These are phyloP conservation scores for Vaccinium macrocarpon DNA, from an alignment of 148 eudicot genomes.

Conservation along the genomic window DNA sequence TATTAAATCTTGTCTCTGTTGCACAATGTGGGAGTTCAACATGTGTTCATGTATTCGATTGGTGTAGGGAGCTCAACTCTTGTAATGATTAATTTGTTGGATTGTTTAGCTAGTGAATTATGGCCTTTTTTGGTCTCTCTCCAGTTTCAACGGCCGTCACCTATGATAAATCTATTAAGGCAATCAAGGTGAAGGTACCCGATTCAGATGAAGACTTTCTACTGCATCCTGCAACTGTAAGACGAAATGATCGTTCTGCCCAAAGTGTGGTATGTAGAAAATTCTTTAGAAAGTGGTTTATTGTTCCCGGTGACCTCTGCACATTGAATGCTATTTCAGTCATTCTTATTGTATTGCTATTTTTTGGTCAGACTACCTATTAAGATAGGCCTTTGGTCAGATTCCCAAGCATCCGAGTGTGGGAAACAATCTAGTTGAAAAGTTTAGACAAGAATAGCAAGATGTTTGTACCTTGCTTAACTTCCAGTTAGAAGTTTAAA, in stretches of 20 bases:
- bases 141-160: constrained; percentile 92
- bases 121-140: constrained; percentile 2
- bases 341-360: not conserved
- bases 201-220: constrained; percentile 87
- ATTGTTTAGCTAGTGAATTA: not conserved
- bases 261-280: constrained; percentile 86
- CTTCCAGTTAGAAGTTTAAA: not conserved
- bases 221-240: constrained; percentile 94
- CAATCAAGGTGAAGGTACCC: constrained; percentile 94
- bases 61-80: not conserved
- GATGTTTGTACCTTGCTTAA: not conserved
- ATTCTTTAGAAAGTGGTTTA: not conserved
- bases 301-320: not conserved
- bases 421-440: not conserved
- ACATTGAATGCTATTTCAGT: not conserved
- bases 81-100: not conserved
- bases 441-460: not conserved
- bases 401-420: not conserved
- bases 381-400: not conserved
- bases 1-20: not conserved
- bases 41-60: not conserved
- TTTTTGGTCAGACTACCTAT: not conserved
- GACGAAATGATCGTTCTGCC: constrained; percentile 96
- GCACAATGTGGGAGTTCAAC: not conserved
- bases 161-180: constrained; percentile 76